A percentile compares a stretch with the other conserved stretches of the same genome.
phyloP scores from a whole-genome alignment of 768 basidiomycete species.

The Kwoniella dejecticola region DNA sequence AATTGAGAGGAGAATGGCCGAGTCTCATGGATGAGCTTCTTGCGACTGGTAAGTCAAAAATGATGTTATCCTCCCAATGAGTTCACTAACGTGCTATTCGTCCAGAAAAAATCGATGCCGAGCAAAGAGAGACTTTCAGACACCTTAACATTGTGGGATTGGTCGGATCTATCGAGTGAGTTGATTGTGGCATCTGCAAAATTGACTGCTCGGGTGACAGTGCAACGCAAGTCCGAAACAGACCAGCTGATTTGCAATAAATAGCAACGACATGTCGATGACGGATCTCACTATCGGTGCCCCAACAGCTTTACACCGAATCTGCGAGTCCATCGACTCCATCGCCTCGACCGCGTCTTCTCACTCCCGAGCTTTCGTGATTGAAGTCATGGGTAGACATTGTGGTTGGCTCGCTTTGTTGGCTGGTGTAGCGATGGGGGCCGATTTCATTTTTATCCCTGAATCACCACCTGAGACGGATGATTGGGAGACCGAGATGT shows the following conservation, averaged over 20 bases:
- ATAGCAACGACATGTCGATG: conserved; percentile 90
- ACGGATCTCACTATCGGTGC: conserved; percentile 98
- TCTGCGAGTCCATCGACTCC: conserved; percentile 96
- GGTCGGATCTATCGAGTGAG: conserved; percentile 88
- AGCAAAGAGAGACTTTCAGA: conserved; percentile 69
- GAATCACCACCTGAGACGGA: conserved; percentile 77
- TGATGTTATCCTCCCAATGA: not conserved
- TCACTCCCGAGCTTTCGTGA: conserved; percentile 94
- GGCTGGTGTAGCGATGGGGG: conserved; percentile 85
- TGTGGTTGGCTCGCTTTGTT: conserved; percentile 98
- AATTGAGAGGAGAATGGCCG: conserved; percentile 93
- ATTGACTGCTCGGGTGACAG: not conserved
- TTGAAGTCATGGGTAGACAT: conserved; percentile 99
- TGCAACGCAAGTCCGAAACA: no score
- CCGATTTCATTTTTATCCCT: conserved; percentile 97
- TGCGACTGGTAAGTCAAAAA: conserved; percentile 61
- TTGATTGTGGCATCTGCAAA: not conserved
- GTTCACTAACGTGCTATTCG: not conserved
- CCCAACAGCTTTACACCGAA: conserved; percentile 89
- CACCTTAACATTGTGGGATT: conserved; percentile 97
- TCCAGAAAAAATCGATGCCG: conserved; percentile 71
- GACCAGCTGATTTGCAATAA: not conserved
- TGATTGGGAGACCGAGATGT: conserved; percentile 93
- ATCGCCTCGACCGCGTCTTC: conserved; percentile 95
- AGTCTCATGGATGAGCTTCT: conserved; percentile 71